These are phyloP conservation scores for Aspergillus alliaceus DNA, from an alignment of 2,329 filamentous ascomycete species.

Conservation along the genomic window DNA sequence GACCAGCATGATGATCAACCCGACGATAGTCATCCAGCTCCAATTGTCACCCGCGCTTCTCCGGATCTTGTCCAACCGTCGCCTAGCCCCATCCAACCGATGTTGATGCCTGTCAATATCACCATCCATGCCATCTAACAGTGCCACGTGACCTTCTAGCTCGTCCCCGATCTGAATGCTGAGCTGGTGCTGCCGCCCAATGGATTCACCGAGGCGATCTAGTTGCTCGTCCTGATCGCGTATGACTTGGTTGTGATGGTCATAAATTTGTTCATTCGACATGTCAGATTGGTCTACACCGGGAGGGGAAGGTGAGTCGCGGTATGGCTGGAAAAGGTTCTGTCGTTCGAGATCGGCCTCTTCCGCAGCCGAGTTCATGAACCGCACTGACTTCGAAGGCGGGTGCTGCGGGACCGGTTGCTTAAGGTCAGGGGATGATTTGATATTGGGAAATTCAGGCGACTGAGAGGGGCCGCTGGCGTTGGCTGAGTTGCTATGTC, in stretches of 20 bases:
- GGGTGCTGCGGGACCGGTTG: slow-evolving; percentile 46
- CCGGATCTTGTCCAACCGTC: slow-evolving; percentile 69
- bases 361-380: slow-evolving; percentile 65
- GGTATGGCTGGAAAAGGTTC: slow-evolving; percentile 60
- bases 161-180: slow-evolving; percentile 97
- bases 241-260: slow-evolving; percentile 77
- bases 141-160: slow-evolving; percentile 81
- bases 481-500: slow-evolving; percentile 48
- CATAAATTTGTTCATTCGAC: slow-evolving; percentile 81
- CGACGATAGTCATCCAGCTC: slow-evolving; percentile 79
- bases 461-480: neutral
- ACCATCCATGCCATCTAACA: slow-evolving; percentile 87
- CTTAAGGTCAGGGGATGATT: slow-evolving; percentile 41
- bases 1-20: slow-evolving; percentile 78
- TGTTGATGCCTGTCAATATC: slow-evolving; percentile 77
- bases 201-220: slow-evolving; percentile 81
- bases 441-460: slow-evolving; percentile 64
- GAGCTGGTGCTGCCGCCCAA: slow-evolving; percentile 84
- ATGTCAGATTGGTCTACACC: slow-evolving; percentile 56
- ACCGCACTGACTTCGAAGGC: slow-evolving; percentile 75
- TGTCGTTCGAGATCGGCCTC: slow-evolving; percentile 57
- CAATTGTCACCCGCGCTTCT: slow-evolving; percentile 78
- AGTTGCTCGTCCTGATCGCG: slow-evolving; percentile 91
- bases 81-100: slow-evolving; percentile 72
- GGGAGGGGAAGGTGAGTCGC: slow-evolving; percentile 56